Evolutionary conservation across 192 early-diverging fungal genomes (phyloP).

Genomic region (Coemansia sp.): DNA sequence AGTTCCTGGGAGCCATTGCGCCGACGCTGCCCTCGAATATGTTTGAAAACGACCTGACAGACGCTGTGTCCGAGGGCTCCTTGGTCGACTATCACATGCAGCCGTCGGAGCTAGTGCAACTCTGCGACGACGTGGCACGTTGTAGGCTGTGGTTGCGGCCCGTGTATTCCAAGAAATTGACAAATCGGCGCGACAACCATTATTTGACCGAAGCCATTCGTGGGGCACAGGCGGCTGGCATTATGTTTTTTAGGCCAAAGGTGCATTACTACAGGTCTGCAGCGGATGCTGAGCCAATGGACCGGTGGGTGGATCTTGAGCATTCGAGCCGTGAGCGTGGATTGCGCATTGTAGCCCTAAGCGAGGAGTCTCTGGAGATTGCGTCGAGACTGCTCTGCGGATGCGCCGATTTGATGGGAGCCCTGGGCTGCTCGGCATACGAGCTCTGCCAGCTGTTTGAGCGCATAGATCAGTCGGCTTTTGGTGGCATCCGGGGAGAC

Average conservation of each 20-base stretch:
- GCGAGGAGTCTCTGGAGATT: conserved; percentile 4
- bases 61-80: background rate
- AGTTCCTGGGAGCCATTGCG: conserved; percentile 16
- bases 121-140: background rate
- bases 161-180: background rate
- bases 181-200: background rate
- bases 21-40: conserved; percentile 8
- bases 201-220: too few species aligned
- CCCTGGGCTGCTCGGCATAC: conserved; percentile 18
- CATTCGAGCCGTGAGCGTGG: background rate
- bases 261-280: background rate
- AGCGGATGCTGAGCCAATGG: too few species aligned
- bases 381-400: conserved; percentile 8
- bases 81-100: conserved; percentile 3
- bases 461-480: background rate
- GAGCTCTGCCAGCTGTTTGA: conserved; percentile 19
- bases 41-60: background rate
- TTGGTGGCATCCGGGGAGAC: background rate
- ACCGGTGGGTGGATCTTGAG: background rate
- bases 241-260: too few species aligned
- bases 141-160: background rate
- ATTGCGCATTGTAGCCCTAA: background rate
- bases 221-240: too few species aligned
- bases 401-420: conserved; percentile 13
- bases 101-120: conserved; percentile 4